Evolutionary conservation across 345 rosid genomes (phyloP), one percentile per base, ranked within the genome.

Genomic region (Hibiscus syriacus): DNA sequence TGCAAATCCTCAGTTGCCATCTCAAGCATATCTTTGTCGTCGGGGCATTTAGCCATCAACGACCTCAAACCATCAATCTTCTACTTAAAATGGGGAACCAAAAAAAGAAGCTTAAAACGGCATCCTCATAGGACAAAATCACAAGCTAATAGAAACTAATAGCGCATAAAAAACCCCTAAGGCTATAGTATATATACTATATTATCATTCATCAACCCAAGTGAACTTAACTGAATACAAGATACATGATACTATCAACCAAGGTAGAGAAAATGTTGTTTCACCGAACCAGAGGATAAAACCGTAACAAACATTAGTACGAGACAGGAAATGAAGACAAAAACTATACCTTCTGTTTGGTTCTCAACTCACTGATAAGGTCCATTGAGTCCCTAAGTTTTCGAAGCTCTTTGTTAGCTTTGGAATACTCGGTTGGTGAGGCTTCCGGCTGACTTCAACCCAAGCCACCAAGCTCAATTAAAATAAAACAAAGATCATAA

Each of bases 381-480:
- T 86, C 88, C 90, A 89, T 81, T 0, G 87, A 83, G n/a, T 70
- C 92, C 73, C 85, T 78, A n/a, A 89, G 82, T 78, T 83, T 94
- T 70, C 87, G 82, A 58, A 92, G 86, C 76, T 94, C 99, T 77
- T 92, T 92, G 75, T 89, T 94, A 68, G 96, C 96, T 74, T 60
- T 88, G 0, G 97, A 72, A 70, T 77, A 92, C 76, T 88, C 98
- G 12, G 76, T 52, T n/a, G 85, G 92, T 1, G 89, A 86, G 77
- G 82, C 85, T 79, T 91, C 98, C 53, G 93, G 95, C 98, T 91
- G 87, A 86, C 92, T 89, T 89, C 81, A 78, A 75, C 69, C 83
- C 84, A 82, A 60, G 74, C 10, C 69, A 29, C 43, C 72, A 70
- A 26, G 32, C 49, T 65, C 23, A 54, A 62, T 45, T 6, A n/a